A percentile compares a stretch with the other conserved stretches of the same genome.
Conservation (phyloP, 208 protist species). For the Trypanosoma melophagium region DNA sequence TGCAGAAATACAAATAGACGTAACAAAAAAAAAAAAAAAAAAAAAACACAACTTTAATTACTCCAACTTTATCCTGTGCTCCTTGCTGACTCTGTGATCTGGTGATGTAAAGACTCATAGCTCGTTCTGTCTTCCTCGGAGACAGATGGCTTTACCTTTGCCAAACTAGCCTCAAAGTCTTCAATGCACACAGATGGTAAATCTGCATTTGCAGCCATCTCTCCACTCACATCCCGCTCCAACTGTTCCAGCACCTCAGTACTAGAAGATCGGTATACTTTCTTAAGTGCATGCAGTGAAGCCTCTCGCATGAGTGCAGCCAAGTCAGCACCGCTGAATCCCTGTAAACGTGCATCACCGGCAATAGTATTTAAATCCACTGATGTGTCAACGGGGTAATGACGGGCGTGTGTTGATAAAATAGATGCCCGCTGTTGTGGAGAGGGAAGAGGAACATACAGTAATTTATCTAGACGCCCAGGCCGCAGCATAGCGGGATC, state of each 20-base stretch:
- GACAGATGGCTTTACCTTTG: conserved; percentile 79
- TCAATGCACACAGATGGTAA: conserved; percentile 61
- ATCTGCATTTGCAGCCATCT: conserved; percentile 27
- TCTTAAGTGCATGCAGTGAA: conserved; percentile 80
- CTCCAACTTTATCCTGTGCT: conserved; percentile 24
- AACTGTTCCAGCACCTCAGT: conserved; percentile 64
- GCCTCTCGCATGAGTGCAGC: conserved; percentile 93
- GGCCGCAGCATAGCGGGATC: conserved; percentile 98
- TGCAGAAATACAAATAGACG: too few species aligned
- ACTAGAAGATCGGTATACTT: conserved; percentile 59
- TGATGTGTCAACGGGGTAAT: conserved; percentile 80
- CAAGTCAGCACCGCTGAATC: conserved; percentile 96
- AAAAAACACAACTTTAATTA: neutral
- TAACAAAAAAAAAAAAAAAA: neutral
- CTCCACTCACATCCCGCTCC: conserved; percentile 73
- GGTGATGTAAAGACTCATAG: conserved; percentile 68
- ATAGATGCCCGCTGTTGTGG: conserved; percentile 86
- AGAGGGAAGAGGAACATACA: conserved; percentile 96
- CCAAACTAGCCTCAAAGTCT: conserved; percentile 69
- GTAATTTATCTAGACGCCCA: conserved; percentile 95
- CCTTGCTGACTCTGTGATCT: conserved; percentile 34
- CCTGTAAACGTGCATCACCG: conserved; percentile 65
- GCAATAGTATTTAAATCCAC: conserved; percentile 86
- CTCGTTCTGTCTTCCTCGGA: conserved; percentile 62
- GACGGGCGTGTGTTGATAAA: conserved; percentile 84